Evolutionary conservation across 1,284 basidiomycete species (phyloP), one percentile per base, ranked within the genome.

Genomic region (Trichosporon sp.): DNA sequence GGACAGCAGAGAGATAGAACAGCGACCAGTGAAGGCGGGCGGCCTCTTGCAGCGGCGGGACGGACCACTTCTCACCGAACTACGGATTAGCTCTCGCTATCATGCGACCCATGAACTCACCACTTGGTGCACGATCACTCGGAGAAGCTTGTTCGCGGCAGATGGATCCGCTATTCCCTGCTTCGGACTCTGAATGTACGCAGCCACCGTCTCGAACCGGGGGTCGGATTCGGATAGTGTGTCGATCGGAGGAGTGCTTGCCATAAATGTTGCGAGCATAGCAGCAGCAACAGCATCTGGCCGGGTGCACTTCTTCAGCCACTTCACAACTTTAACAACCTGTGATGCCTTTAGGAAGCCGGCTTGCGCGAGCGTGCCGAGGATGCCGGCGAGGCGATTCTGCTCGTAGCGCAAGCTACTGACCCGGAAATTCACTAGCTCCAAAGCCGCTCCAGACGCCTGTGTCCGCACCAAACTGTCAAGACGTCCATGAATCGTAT

Each of bases 11-110:
- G 1, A 89, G 87, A 70, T 91, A 83, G 78, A 90, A 92, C 61
- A 95, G 82, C 0, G 91, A 89, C 92, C 92, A 96, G 71, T 92
- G 90, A 32, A 98, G 84, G 10, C 89, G 81, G 3, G 95, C 76
- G 0, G 86, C 84, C 1, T 91, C 89, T 73, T 89, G 90, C n/a
- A 97, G 80, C 4, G 87, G 87, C 1, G 85, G 82, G 9, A 89
- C 86, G 54, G 85, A 86, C 92, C 94, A 97, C 19, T 70, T 69
- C 32, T 79, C 78, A 40, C 73, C 72, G 27, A 74, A 67, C 76
- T 77, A 61, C 13, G 21, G 10, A 19, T 68, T 56, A 65, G 63
- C 40, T 11, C 32, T 1, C 13, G 4, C 5, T 14, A 14, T 23
- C 14, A 3, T 16, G 10, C 11, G 13, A 2, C 6, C 25, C 8